Evolutionary conservation across 2,329 filamentous ascomycete genomes (phyloP), one percentile per base, ranked within the genome.

Genomic region (Chaetomium sp.): DNA sequence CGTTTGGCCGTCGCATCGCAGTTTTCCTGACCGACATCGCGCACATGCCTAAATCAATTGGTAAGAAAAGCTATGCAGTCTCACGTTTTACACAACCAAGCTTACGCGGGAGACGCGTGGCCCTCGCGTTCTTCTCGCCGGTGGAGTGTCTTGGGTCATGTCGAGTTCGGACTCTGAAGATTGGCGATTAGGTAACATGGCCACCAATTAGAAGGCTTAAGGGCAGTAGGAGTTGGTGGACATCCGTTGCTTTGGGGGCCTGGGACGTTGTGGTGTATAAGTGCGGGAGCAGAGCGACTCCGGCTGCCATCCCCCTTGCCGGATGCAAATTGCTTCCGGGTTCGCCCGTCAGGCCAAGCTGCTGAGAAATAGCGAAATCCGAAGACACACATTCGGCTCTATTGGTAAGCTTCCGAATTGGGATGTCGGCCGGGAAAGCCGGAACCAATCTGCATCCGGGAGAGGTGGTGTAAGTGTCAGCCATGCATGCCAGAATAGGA

Each of bases 1-100:
- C 50, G 38, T 62, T 27, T 60, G 35, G 51, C 62, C 65, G 27
- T 63, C 65, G 57, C 65, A 67, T 38, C 62, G 58, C 49, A 47
- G 21, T 56, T 67, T 67, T 19, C 33, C 42, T 19, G 55, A 19
- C 38, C 59, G 59, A 53, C 65, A 67, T 63, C 55, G 62, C 27
- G 51, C 25, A 45, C 65, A 67, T 27, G 65, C 65, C 62, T 67
- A 21, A 12, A 21, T 1, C 12, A 16, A 9, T 25, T 29, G 25
- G 27, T 53, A 10, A 31, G 25, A 16, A 2, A 7, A 16, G 13
- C 8, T 12, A 21, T 23, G n/a, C n/a, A 47, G 19, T 47, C n/a
- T n/a, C 3, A 23, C 7, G 6, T n/a, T 3, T 4, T 9, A 21
- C 10, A 25, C 23, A 13, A 0, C 21, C 47, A 4, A 25, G n/a